Evolutionary conservation across 495 filamentous ascomycete species (phyloP).

Genomic region (Chaetomium cochliodes): DNA sequence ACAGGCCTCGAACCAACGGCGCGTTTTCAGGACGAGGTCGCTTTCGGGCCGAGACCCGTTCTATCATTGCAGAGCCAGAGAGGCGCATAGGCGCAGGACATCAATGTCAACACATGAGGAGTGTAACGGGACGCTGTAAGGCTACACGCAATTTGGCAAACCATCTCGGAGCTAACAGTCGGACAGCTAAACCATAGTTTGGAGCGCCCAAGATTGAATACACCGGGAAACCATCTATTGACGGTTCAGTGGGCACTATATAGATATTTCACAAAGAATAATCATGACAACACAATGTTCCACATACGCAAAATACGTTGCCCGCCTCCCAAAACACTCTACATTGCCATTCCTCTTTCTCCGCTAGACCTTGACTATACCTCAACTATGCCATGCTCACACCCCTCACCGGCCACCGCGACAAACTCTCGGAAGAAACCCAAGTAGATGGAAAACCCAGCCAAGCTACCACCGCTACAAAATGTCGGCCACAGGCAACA

Average conservation of each 20-base stretch:
- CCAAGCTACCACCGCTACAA: constrained; percentile 2
- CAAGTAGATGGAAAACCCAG: neutral
- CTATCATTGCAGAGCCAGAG: no score
- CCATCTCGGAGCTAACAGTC: neutral
- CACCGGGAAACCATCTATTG: neutral
- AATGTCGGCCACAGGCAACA: neutral
- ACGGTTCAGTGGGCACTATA: no score
- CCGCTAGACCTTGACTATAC: neutral
- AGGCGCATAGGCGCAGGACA: neutral
- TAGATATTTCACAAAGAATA: no score
- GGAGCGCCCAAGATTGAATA: neutral
- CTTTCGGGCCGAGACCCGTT: no score
- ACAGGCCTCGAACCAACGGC: no score
- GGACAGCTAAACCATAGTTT: neutral
- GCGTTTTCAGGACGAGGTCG: no score
- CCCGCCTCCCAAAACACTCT: neutral
- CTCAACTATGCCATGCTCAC: neutral
- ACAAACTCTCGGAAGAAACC: neutral
- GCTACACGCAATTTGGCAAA: neutral
- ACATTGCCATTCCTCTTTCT: neutral
- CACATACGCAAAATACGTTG: neutral
- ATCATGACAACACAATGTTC: neutral
- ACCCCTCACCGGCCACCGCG: neutral
- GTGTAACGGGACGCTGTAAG: neutral
- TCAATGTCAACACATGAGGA: neutral